Evolutionary conservation across 805 yeast genomes (phyloP).

Genomic region (Starmerella powellii): DNA sequence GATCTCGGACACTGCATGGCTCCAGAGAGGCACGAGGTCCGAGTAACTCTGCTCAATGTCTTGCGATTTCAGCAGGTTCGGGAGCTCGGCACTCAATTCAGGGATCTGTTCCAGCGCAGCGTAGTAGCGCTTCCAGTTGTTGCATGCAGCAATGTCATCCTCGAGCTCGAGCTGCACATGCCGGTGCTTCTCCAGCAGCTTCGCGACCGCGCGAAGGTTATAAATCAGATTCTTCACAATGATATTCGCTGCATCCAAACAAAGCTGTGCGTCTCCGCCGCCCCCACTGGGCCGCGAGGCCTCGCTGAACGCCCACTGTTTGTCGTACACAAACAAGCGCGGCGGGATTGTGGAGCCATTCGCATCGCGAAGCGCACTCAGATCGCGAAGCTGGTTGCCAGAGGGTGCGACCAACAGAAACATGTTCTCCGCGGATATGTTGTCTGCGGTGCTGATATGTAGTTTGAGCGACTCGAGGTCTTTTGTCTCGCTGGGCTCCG

Average conservation of each 20-base stretch:
- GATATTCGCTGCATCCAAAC: conserved; percentile 4
- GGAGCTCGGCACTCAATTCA: conserved; percentile 9
- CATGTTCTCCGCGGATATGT: conserved; percentile 21
- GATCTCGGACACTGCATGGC: background rate
- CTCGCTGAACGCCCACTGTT: conserved; percentile 7
- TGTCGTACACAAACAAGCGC: conserved; percentile 24
- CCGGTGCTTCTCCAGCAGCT: conserved; percentile 4
- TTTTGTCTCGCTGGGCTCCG: conserved; percentile 15
- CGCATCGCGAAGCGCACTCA: no score
- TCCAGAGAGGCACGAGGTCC: conserved; percentile 5
- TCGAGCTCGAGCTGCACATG: conserved; percentile 4
- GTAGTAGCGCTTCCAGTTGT: conserved; percentile 18
- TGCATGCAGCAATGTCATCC: conserved; percentile 18
- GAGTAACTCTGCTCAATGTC: conserved; percentile 3
- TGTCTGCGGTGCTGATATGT: conserved; percentile 13
- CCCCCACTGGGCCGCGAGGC: no score
- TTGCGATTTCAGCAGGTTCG: conserved; percentile 5
- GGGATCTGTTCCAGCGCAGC: conserved; percentile 11
- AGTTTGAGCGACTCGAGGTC: conserved; percentile 21
- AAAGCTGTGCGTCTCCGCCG: conserved; percentile 2
- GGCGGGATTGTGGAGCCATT: conserved; percentile 21
- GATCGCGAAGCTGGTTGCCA: conserved; percentile 23
- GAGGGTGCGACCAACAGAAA: conserved; percentile 24
- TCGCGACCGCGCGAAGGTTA: conserved; percentile 2
- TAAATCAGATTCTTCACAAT: conserved; percentile 4